Evolutionary conservation across 768 basidiomycete species (phyloP).

Genomic region (Xerocomellus intermedius): DNA sequence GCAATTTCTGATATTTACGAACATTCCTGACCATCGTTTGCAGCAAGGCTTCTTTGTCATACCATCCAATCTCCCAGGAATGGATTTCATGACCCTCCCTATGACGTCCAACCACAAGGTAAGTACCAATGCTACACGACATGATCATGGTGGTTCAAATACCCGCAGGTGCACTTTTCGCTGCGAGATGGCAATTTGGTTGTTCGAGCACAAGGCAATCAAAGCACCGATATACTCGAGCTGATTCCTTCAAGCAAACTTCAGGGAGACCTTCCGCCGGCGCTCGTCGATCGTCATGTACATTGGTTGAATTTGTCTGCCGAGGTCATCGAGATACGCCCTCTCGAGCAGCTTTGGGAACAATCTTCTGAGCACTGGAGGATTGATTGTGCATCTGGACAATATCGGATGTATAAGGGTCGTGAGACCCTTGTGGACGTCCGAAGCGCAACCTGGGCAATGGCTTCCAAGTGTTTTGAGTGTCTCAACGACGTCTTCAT

Average conservation of each 20-base stretch:
- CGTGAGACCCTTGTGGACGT: conserved; percentile 17
- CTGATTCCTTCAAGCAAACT: not conserved
- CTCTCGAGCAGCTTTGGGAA: conserved; percentile 17
- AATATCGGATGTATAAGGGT: not conserved
- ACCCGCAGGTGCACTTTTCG: not conserved
- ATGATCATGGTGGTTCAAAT: not conserved
- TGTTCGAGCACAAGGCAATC: not conserved
- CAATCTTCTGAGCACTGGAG: conserved; percentile 21
- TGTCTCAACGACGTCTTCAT: not conserved
- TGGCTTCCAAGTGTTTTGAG: conserved; percentile 6
- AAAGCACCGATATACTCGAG: not conserved
- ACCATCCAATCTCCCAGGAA: not conserved
- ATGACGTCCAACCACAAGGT: not conserved
- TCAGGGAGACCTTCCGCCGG: not conserved
- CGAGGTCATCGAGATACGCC: conserved; percentile 22
- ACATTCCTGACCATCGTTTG: not conserved
- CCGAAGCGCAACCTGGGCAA: conserved; percentile 17
- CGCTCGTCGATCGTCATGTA: conserved; percentile 6
- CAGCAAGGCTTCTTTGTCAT: not conserved
- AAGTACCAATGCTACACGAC: too few relatives aligned
- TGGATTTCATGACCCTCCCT: not conserved
- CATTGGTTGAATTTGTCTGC: conserved; percentile 28
- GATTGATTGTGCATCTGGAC: conserved; percentile 1
- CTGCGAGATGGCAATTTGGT: not conserved
- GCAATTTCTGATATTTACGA: too few relatives aligned